Evolutionary conservation across 1,284 basidiomycete genomes (phyloP), one percentile per base, ranked within the genome.

Genomic region (Malassezia arunalokei): DNA sequence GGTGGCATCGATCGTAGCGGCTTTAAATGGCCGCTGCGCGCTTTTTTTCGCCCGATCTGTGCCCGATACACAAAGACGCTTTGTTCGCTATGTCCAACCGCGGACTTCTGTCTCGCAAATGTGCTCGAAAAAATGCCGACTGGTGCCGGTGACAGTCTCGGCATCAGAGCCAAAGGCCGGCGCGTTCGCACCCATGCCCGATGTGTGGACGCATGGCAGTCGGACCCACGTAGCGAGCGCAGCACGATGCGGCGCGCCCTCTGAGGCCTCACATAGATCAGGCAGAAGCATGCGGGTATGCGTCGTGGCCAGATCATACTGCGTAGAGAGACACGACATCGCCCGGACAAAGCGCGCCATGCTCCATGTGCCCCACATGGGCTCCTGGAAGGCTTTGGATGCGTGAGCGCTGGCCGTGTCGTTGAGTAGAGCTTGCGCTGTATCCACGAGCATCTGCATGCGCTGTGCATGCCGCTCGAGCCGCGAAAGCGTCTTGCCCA

Each of bases 301-400:
- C 7, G 43, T 38, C 8, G 48, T 54, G 5, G 51, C 50, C 3
- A 54, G 40, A 0, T 41, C 39, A 31, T 58, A 57, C 27, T 49
- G 56, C 31, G 38, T 35, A 5, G 48, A 38, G 3, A 55, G 20
- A 17, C 35, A 20, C 24, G 29, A 12, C 20, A 55, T 40, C 15
- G 33, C 32, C 27, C 40, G 45, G 2, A 35, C 47, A 37, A 68
- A 68, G 7, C 56, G 60, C n/a, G 62, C 59, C 32, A 68, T 39
- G 5, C 65, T 52, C 66, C 66, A 68, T 6, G 65, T 66, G 14
- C 55, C 64, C 66, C 66, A 68, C 42, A 68, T 42, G 0, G 66
- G 56, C 11, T 61, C 51, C n/a, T 61, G 58, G 8, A 56, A 59
- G 15, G 60, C 62, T 15, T 60, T 57, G 30, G 57, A 51, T 1